Percentiles rank a stretch among this genome's conserved stretches.
These are phyloP conservation scores for Botryotinia convoluta DNA, from an alignment of 2,329 filamentous ascomycete genomes.

Conservation along the genomic window DNA sequence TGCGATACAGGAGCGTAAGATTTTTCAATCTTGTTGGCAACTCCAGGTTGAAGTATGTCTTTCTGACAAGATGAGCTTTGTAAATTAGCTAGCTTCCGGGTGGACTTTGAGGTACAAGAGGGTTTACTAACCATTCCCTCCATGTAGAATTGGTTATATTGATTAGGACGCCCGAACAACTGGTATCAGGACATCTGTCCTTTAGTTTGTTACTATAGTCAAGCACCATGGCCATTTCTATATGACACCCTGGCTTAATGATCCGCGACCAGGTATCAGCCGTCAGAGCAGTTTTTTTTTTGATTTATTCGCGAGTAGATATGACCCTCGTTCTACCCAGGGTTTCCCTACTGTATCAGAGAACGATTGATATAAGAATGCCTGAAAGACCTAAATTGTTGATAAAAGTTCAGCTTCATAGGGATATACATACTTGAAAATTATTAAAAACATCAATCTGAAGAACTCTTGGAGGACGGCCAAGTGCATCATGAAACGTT, in stretches of 20 bases:
- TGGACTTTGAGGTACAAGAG: neutral
- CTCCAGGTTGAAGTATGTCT: neutral
- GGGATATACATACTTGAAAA: neutral
- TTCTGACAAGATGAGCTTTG: neutral
- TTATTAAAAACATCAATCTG: neutral
- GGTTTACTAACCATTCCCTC: neutral
- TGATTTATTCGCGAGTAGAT: neutral
- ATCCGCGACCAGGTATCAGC: neutral
- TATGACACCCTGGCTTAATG: neutral
- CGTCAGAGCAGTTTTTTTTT: neutral
- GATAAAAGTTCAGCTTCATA: accelerated
- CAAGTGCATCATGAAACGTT: neutral
- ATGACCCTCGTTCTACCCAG: neutral
- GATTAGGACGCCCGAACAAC: neutral
- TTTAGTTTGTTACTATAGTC: neutral
- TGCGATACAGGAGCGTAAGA: neutral
- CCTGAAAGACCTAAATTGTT: neutral
- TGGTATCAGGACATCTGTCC: neutral
- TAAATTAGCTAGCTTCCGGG: neutral
- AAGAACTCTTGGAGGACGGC: neutral
- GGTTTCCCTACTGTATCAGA: neutral
- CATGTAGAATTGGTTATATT: neutral
- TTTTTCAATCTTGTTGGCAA: neutral
- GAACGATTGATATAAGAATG: neutral
- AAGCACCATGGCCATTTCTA: neutral